Conservation (phyloP, 2,329 filamentous ascomycete species). For the Pyrenochaeta sp. region DNA sequence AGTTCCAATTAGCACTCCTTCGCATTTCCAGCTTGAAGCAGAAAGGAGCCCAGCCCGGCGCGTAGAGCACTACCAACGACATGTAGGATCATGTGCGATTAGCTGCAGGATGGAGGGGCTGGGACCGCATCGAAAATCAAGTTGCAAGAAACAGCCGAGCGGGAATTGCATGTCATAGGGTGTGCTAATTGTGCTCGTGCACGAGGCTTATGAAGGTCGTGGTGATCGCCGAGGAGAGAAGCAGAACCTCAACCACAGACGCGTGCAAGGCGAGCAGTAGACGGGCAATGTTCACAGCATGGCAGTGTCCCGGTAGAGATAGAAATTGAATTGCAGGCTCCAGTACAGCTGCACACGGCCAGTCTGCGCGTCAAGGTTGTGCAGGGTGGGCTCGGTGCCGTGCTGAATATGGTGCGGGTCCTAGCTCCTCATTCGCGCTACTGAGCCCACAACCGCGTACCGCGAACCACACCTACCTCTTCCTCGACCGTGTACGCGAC, state of each 20-base stretch:
- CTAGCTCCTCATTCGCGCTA: constrained; percentile 31
- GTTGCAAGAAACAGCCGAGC: constrained; percentile 36
- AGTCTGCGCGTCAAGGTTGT: constrained; percentile 17
- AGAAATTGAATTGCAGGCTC: too few relatives aligned
- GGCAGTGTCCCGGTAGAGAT: too few relatives aligned
- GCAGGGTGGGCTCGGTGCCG: constrained; percentile 26
- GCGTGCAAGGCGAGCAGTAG: too few relatives aligned
- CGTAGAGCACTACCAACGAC: constrained; percentile 33
- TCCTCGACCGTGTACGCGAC: constrained; percentile 32
- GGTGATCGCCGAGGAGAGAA: constrained; percentile 19
- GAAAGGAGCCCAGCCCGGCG: constrained; percentile 20
- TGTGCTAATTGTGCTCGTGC: constrained; percentile 38
- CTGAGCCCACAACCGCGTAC: constrained; percentile 22
- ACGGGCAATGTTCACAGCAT: constrained; percentile 1
- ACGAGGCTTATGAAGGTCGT: constrained; percentile 30
- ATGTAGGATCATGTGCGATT: constrained; percentile 27
- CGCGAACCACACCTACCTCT: constrained; percentile 13
- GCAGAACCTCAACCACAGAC: too few relatives aligned
- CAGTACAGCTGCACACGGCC: constrained; percentile 10
- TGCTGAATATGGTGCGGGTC: constrained; percentile 25
- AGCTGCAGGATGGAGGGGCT: constrained; percentile 43
- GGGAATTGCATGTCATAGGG: constrained; percentile 36
- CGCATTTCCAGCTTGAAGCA: constrained; percentile 15
- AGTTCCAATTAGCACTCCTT: too few relatives aligned
- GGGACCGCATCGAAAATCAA: constrained; percentile 41